Evolutionary conservation across 306 rosid genomes (phyloP).

Genomic region (Gillenia trifoliata): DNA sequence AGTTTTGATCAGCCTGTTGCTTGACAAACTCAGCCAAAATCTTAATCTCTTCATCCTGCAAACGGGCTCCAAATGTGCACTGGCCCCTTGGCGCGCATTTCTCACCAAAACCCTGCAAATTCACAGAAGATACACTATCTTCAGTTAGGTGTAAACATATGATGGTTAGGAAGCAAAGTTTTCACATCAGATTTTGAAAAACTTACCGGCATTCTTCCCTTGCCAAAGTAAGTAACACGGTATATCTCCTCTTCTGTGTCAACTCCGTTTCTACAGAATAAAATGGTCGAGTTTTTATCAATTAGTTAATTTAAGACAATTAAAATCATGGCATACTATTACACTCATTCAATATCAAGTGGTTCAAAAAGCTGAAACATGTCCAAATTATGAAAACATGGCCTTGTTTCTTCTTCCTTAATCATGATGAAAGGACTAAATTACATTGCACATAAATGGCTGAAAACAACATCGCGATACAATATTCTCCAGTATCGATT

Average conservation of each 20-base stretch:
- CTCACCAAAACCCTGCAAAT: slow-evolving; percentile 72
- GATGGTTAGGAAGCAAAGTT: slow-evolving; percentile 5
- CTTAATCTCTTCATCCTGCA: slow-evolving; percentile 81
- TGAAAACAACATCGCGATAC: not conserved
- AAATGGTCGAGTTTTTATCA: slow-evolving; percentile 4
- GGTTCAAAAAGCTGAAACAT: not conserved
- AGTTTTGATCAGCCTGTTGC: slow-evolving; percentile 83
- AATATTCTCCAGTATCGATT: not conserved
- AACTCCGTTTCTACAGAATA: slow-evolving; percentile 64
- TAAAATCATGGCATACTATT: not conserved
- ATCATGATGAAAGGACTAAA: not conserved
- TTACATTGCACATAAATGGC: not conserved
- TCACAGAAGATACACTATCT: not conserved
- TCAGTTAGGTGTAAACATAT: not conserved
- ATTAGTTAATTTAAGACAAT: not conserved
- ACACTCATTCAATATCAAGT: not conserved
- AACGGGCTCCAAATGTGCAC: slow-evolving; percentile 92
- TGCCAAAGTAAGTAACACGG: slow-evolving; percentile 73
- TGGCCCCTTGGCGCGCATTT: slow-evolving; percentile 89
- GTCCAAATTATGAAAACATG: not conserved
- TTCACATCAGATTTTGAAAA: not conserved
- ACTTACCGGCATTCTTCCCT: slow-evolving; percentile 90
- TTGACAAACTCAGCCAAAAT: slow-evolving; percentile 79
- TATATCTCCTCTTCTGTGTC: slow-evolving; percentile 77
- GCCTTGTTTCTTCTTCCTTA: not conserved